Base-by-base conservation (phyloP, 495 filamentous ascomycete species). In the Xylaria venustula region DNA sequence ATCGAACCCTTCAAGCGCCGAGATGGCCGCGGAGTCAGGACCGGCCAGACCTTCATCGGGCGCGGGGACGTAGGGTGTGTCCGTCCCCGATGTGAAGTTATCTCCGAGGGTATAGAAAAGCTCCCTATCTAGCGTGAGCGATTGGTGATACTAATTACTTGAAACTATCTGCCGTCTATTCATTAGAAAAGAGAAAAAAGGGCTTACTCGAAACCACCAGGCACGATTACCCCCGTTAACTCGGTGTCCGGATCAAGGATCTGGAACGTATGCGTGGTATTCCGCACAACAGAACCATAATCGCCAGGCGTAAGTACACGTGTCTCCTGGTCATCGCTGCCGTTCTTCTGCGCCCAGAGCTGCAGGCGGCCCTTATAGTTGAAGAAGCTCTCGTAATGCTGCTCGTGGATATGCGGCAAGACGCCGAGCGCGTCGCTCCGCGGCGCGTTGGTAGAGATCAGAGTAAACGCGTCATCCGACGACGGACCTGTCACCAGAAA, bases 361-460 rank as follows among this genome's bases (percentile, higher is more conserved):
- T 78, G 75, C 59, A 76, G 74, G 7, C 75, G 73, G 41, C 77
- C 77, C 61, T 78, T 78, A 61, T 70, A 63, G 48, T 71, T 64
- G 73, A 72, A 79, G 59, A 81, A 81, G 66, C 76, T 77, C 65
- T 79, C 78, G 52, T 78, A 78, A 49, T 79, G 76, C 26, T 50
- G 58, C 36, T 70, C 61, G 57, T 81, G 78, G 23, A 76, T 71
- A 58, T 81, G 77, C 0, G 78, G 77, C 9, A 77, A 63, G 9
- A 81, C 71, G 36, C 76, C 75, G 6, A 76, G 60, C 0, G 54
- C 37, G 14, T 53, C 57, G 25, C 67, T 68, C 4, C 49, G 52
- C 0, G 74, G 74, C 6, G 75, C 70, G 64, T 78, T 77, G 52
- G 75, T 77, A 67, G 68, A 68, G 58, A 79, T 71, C 51, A 81